A percentile compares a stretch with the other conserved stretches of the same genome.
phyloP scores from a whole-genome alignment of 2,329 filamentous ascomycete species.

The Pezicula rhizophila region DNA sequence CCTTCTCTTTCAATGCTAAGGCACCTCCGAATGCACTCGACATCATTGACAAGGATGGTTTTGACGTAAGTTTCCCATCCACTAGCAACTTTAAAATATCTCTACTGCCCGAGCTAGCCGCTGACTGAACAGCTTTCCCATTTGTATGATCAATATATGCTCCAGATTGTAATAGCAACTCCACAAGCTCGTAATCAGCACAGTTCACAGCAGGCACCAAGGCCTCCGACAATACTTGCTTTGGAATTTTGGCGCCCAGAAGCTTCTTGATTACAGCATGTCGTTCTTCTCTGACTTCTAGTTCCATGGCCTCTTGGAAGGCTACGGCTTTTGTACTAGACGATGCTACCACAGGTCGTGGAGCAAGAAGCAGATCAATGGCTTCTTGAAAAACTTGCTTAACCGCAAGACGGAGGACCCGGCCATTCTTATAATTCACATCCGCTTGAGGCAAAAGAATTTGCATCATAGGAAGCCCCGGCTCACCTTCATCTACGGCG shows the following conservation, averaged over 20 bases:
- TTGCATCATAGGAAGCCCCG: conserved; percentile 3
- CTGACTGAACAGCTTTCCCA: conserved; percentile 6
- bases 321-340: conserved; percentile 1
- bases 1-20: conserved; percentile 3
- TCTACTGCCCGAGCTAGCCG: conserved; percentile 7
- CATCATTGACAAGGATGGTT: conserved; percentile 5
- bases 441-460: conserved; percentile 9
- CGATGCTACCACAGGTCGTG: conserved; percentile 3
- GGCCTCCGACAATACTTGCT: conserved; percentile 6
- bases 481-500: conserved; percentile 5
- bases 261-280: conserved; percentile 2
- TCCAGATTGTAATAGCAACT: conserved; percentile 7
- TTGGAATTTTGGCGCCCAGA: conserved; percentile 2
- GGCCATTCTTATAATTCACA: conserved; percentile 10
- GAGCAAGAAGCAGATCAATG: conserved; percentile 8
- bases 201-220: conserved; percentile 7
- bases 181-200: conserved; percentile 2
- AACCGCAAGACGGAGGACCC: conserved; percentile 3
- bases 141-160: conserved; percentile 8
- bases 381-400: conserved; percentile 6
- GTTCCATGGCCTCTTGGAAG: conserved; percentile 7
- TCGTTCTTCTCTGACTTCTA: conserved; percentile 2
- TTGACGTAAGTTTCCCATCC: conserved; percentile 1
- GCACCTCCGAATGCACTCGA: conserved; percentile 9
- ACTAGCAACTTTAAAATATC: conserved; percentile 8